Base-by-base conservation (phyloP, 305 asterid genomes). In the Ilex paraguariensis region DNA sequence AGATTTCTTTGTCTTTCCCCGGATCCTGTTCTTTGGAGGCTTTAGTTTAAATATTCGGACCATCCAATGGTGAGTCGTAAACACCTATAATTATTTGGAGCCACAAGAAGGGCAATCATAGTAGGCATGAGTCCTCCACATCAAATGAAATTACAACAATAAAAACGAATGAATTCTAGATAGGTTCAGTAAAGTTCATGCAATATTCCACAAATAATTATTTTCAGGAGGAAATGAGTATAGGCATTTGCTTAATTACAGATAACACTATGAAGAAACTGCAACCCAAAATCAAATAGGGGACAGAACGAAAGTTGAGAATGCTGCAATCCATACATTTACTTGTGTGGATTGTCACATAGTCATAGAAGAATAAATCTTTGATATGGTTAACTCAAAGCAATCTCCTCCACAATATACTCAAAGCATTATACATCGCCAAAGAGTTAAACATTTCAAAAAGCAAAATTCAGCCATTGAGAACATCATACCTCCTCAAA, bases 61-160 rank as follows among this genome's bases (percentile, higher is more conserved):
- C 99, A 94, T 94, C 99, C 99, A 90, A 59, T 94, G 99, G 65
- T 90, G 99, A 70, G 96, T 94, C 31, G 96, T 94, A 86, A 94
- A 94, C 32, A 88, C 97, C 99, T 90, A 74, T 11, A 67, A 1
- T 14, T 30, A 57, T 56, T 17, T 33, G 31, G 45, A 14, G 61
- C 40, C 56, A 32, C 40, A 21, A 45, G 45, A 31, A 67, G 62
- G 32, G 54, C 53, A 62, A 46, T 16, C 54, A 44, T 59, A 61
- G 50, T 40, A 7, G 31, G 57, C 66, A 62, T 30, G 46, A 48
- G 31, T 53, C n/a, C 45, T 30, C 21, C 50, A 13, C 56, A n/a
- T 10, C 30, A 2, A 50, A 21, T 21, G 28, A 21, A 21, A 21
- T 21, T 21, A 21, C 28, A 52, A 17, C 11, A 10, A 46, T 10